Conservation (phyloP, 2,329 filamentous ascomycete species). For the Trichophyton benhamiae region DNA sequence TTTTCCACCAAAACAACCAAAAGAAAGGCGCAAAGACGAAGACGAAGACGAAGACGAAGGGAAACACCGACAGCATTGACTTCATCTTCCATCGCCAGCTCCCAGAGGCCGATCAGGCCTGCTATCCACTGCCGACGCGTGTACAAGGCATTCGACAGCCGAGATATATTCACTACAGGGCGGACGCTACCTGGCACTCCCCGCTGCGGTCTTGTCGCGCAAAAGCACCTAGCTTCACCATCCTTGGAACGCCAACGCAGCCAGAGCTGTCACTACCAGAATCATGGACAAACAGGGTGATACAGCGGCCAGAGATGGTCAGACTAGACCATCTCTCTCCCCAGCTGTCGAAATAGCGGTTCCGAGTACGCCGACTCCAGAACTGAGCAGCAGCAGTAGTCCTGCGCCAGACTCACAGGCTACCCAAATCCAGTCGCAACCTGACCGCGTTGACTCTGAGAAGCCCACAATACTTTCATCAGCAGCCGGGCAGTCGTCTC, state of each 20-base stretch:
- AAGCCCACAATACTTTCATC: constrained; percentile 20
- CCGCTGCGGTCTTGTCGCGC: too few relatives aligned
- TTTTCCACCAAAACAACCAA: background rate
- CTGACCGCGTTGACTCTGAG: constrained; percentile 10
- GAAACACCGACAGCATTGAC: background rate
- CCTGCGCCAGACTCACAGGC: background rate
- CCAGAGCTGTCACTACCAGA: too few relatives aligned
- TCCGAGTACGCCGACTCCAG: background rate
- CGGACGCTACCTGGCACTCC: too few relatives aligned
- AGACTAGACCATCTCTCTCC: background rate
- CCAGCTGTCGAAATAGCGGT: background rate
- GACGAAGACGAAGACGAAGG: background rate
- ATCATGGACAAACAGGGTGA: background rate
- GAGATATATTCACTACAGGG: too few relatives aligned
- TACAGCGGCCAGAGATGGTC: background rate
- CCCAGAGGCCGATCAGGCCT: background rate
- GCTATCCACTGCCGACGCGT: background rate
- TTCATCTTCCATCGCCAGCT: background rate
- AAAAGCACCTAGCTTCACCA: background rate
- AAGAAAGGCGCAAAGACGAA: background rate
- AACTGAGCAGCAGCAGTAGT: background rate
- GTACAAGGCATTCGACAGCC: background rate
- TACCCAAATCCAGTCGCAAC: constrained; percentile 5
- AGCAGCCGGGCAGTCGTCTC: constrained; percentile 37
- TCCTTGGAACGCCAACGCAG: background rate